These are phyloP conservation scores for Inonotus hispidus DNA, from an alignment of 1,284 basidiomycete genomes.

Conservation along the genomic window DNA sequence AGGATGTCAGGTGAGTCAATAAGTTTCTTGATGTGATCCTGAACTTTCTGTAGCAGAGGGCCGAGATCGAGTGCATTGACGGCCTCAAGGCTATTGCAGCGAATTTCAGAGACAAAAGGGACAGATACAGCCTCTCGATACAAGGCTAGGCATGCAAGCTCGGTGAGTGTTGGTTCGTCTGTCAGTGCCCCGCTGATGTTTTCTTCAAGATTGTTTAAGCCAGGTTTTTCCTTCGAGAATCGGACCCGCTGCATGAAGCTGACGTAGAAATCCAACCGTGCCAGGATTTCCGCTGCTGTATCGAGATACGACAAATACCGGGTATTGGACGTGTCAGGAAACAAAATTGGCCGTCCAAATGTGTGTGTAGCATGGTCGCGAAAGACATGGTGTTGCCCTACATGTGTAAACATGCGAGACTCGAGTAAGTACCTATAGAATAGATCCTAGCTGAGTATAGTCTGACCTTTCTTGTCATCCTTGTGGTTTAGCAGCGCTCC, in stretches of 20 bases:
- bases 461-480: constrained; percentile 26
- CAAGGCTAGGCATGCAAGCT: constrained; percentile 30
- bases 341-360: neutral
- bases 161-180: constrained; percentile 30
- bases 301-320: constrained; percentile 28
- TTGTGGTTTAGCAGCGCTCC: constrained; percentile 32
- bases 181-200: constrained; percentile 31
- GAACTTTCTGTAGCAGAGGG: constrained; percentile 24
- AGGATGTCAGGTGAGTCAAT: constrained; percentile 23
- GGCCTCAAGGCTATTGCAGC: constrained; percentile 11
- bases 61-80: constrained; percentile 26
- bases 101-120: constrained; percentile 29
- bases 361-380: constrained; percentile 21
- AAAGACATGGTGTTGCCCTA: constrained; percentile 27
- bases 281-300: constrained; percentile 25
- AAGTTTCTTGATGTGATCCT: constrained; percentile 22
- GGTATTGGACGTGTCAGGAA: constrained; percentile 28
- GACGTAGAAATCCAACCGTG: constrained; percentile 20
- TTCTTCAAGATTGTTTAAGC: constrained; percentile 23
- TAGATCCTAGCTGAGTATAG: no score
- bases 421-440: no score
- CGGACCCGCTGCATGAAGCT: constrained; percentile 25
- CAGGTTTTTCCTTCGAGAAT: constrained; percentile 25
- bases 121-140: constrained; percentile 28
- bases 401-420: no score